Conservation (phyloP, 2,329 filamentous ascomycete genomes). For the Paecilomyces sp. region DNA sequence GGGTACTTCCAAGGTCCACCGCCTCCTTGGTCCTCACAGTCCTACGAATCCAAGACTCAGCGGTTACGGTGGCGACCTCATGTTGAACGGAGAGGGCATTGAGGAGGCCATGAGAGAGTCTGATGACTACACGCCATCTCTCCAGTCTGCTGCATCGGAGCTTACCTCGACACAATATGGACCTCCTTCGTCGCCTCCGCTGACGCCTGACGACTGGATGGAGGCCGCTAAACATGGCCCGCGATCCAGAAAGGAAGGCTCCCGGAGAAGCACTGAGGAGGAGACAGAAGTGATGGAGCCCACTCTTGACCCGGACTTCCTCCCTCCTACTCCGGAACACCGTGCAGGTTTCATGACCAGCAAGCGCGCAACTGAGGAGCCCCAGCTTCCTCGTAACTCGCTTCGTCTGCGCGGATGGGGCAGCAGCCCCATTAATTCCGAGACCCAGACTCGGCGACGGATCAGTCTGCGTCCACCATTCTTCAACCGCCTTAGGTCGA, state of each 20-base stretch:
- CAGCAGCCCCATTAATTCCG: conserved; percentile 9
- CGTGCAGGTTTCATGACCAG: background rate
- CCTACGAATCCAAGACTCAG: conserved; percentile 15
- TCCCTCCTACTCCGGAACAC: background rate
- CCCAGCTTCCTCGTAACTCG: conserved; percentile 17
- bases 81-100: conserved; percentile 14
- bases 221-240: conserved; percentile 28
- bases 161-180: conserved; percentile 1
- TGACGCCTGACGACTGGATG: conserved; percentile 37
- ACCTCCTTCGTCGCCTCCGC: conserved; percentile 19
- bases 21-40: conserved; percentile 16
- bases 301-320: background rate
- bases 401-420: conserved; percentile 20
- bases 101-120: conserved; percentile 15
- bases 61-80: conserved; percentile 12
- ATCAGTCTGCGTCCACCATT: conserved; percentile 30
- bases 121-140: conserved; percentile 14
- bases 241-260: conserved; percentile 10
- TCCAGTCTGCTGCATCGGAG: conserved; percentile 9
- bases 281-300: background rate
- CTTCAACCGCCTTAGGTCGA: conserved; percentile 21
- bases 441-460: conserved; percentile 21
- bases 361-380: conserved; percentile 9
- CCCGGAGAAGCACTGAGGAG: background rate
- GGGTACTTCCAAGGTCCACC: conserved; percentile 18